Conservation (phyloP, 352 stramenopile genomes). For the Aphanomyces stellatus region DNA sequence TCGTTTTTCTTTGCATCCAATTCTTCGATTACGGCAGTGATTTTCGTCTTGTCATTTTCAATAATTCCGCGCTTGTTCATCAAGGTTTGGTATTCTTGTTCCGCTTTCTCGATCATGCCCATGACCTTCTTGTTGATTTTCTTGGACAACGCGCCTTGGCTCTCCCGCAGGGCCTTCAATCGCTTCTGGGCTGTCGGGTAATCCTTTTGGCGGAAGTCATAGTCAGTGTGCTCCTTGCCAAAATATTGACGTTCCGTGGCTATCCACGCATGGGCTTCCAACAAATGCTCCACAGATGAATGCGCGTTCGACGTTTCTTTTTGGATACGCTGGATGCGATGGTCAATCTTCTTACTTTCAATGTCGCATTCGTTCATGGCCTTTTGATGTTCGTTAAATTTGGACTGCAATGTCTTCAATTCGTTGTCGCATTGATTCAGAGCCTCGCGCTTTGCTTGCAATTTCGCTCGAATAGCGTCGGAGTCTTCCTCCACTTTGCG, state of each 20-base stretch:
- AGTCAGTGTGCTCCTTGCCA: slow-evolving; percentile 94
- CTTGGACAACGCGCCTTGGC: slow-evolving; percentile 90
- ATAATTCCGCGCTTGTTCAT: slow-evolving; percentile 98
- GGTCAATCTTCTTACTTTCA: slow-evolving; percentile 92
- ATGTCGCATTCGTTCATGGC: slow-evolving; percentile 87
- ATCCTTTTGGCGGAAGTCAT: slow-evolving; percentile 93
- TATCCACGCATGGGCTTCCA: slow-evolving; percentile 96
- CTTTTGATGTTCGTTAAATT: slow-evolving; percentile 67
- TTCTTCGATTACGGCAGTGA: slow-evolving; percentile 98
- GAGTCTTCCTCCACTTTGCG: slow-evolving; percentile 48
- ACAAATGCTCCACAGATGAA: slow-evolving; percentile 84
- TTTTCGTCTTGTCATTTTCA: slow-evolving; percentile 99
- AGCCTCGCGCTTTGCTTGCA: slow-evolving; percentile 59
- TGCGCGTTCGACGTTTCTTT: slow-evolving; percentile 90
- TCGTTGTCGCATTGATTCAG: slow-evolving; percentile 86
- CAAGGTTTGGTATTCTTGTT: slow-evolving; percentile 97
- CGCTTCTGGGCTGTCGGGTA: slow-evolving; percentile 74
- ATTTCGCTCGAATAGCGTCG: slow-evolving; percentile 45
- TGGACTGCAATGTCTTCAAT: slow-evolving; percentile 81
- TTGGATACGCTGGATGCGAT: slow-evolving; percentile 88
- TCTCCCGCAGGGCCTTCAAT: slow-evolving; percentile 87
- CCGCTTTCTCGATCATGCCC: slow-evolving; percentile 99
- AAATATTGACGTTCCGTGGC: slow-evolving; percentile 96
- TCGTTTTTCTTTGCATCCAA: slow-evolving; percentile 99
- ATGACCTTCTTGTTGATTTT: slow-evolving; percentile 99